Conservation (phyloP, 2,329 filamentous ascomycete genomes). For the Aspergillus ochraceoroseus region DNA sequence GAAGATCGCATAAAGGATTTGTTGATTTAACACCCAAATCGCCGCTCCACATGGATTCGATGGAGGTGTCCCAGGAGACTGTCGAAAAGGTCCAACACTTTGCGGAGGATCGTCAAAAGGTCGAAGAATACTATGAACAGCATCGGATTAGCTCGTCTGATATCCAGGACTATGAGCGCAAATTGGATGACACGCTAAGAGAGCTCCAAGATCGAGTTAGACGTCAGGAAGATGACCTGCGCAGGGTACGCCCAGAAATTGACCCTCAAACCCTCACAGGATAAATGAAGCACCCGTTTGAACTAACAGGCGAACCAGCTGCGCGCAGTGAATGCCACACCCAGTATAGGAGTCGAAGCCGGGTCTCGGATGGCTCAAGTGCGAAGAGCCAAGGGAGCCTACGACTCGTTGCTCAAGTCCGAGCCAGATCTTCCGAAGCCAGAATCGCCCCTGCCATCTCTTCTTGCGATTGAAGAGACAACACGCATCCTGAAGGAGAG, state of each 20-base stretch:
- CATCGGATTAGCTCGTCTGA: conserved; percentile 28
- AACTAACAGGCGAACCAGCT: conserved; percentile 29
- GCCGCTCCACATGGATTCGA: too few relatives aligned
- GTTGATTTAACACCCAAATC: too few relatives aligned
- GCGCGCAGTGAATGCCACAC: conserved; percentile 31
- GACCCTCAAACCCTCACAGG: too few relatives aligned
- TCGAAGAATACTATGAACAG: conserved; percentile 32
- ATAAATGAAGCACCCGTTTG: neutral
- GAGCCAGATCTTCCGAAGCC: conserved; percentile 62
- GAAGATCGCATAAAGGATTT: too few relatives aligned
- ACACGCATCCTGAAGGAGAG: conserved; percentile 62
- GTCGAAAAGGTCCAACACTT: conserved; percentile 36
- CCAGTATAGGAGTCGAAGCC: conserved; percentile 27
- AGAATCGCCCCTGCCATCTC: conserved; percentile 63
- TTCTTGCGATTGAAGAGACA: conserved; percentile 66
- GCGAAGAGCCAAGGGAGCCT: conserved; percentile 57
- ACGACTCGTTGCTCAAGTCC: conserved; percentile 57
- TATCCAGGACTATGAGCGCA: conserved; percentile 34
- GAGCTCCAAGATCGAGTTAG: conserved; percentile 57
- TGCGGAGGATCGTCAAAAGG: conserved; percentile 31
- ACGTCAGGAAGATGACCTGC: conserved; percentile 46
- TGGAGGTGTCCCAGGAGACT: conserved; percentile 33
- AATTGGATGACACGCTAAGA: conserved; percentile 61
- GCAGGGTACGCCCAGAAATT: too few relatives aligned
- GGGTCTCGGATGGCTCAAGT: conserved; percentile 44